Base-by-base conservation (phyloP, 73 alveolate species). In the Paramecium octaurelia region DNA sequence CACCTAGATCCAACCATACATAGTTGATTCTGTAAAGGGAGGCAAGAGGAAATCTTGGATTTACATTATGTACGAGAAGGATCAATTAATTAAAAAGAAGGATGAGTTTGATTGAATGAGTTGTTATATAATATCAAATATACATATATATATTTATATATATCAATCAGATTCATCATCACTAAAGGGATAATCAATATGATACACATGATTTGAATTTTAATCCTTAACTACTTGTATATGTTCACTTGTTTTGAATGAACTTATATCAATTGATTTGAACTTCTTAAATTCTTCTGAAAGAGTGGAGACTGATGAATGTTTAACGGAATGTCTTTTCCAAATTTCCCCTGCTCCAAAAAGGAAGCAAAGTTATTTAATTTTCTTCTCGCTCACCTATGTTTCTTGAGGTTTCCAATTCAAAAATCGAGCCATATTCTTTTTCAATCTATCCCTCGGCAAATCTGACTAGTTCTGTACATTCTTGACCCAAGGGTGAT, bases 11-110 rank as follows among this genome's bases (percentile, higher is more conserved):
- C 18, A 89, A 27, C 94, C 94, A 4, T 89, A 89, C 43, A 64
- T 89, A 7, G 94, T 89, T 18, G 88, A 84, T 6, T 89, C 94
- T 24, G 69, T 59, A 21, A 70, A 70, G 9, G 75, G 58, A 16
- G 93, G 88, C 18, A 21, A 87, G 27, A 89, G 94, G 57, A 89
- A 89, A 89, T 71, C 92, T 27, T 89, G 94, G 94, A 89, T 89
- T 44, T 89, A 89, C 35, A 89, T 89, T 69, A 89, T 89, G 94
- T 89, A 70, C 34, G 94, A 89, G 48, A 89, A 89, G 70, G 94
- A 89, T 44, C 58, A 70, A 68, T 48, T 71, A 23, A 83, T 89
- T 71, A 89, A 89, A 89, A 89, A 89, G 94, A 89, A 89, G 46
- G 94, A 89, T 70, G 75, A 89, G 38, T 70, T 89, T 46, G 94